Evolutionary conservation across 495 filamentous ascomycete species (phyloP).

Genomic region (Massariosphaeria phaeospora): DNA sequence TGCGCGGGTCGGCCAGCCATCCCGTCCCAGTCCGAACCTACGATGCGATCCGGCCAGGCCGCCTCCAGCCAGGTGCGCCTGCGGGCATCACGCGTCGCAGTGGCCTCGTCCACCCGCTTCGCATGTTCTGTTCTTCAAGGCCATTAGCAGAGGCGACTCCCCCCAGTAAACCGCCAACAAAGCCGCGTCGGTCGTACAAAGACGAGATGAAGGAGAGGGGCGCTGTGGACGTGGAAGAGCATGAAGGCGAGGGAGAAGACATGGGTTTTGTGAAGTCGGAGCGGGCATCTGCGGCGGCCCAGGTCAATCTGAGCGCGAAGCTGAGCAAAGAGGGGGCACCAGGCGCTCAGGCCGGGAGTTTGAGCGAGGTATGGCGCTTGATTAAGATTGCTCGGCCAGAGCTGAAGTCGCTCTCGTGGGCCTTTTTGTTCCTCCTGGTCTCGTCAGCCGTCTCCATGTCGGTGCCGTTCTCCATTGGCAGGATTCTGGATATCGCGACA

Average conservation of each 20-base stretch:
- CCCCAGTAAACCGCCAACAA: conserved; percentile 7
- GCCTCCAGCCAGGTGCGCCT: neutral
- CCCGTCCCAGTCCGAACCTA: neutral
- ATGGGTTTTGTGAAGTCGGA: conserved; percentile 63
- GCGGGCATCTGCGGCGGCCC: conserved; percentile 78
- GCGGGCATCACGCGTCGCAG: conserved; percentile 3
- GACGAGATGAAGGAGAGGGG: conserved; percentile 34
- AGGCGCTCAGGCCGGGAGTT: conserved; percentile 54
- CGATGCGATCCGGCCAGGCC: neutral
- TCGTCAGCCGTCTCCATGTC: conserved; percentile 90
- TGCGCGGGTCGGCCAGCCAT: neutral
- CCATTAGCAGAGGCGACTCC: conserved; percentile 11
- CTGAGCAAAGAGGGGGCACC: conserved; percentile 73
- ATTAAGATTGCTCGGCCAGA: conserved; percentile 86
- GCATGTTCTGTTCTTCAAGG: conserved; percentile 23
- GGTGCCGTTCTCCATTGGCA: conserved; percentile 91
- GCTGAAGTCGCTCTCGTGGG: conserved; percentile 66
- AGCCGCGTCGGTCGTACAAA: conserved; percentile 25
- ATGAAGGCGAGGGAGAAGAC: conserved; percentile 50
- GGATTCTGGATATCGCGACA: conserved; percentile 84
- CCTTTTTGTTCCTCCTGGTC: conserved; percentile 76
- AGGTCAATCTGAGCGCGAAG: conserved; percentile 82
- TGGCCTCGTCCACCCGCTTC: conserved; percentile 10
- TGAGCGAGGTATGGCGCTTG: conserved; percentile 76
- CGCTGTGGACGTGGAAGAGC: conserved; percentile 37